A percentile compares a stretch with the other conserved stretches of the same genome.
These are phyloP conservation scores for Brasenia schreberi DNA, from an alignment of 164 flowering plant species.

Conservation along the genomic window DNA sequence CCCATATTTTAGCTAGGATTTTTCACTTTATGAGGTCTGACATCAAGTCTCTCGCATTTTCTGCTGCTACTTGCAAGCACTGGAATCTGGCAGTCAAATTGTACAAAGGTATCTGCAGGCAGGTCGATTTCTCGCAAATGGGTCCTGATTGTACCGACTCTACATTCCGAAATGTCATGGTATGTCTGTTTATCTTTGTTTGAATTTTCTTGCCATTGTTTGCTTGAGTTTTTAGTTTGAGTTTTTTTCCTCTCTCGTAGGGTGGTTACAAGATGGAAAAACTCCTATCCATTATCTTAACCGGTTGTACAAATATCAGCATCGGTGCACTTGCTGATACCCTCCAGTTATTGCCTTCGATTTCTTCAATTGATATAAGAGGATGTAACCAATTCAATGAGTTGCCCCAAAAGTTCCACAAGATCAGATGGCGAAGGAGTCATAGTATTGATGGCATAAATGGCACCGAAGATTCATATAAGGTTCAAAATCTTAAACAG, in stretches of 20 bases:
- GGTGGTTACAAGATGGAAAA: slow-evolving; percentile 54
- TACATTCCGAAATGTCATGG: slow-evolving; percentile 46
- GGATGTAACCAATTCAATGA: slow-evolving; percentile 76
- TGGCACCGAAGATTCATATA: slow-evolving; percentile 29
- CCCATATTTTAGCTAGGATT: slow-evolving; percentile 56
- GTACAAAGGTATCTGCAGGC: slow-evolving; percentile 49
- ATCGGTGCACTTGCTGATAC: slow-evolving; percentile 51
- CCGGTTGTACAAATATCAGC: slow-evolving; percentile 65
- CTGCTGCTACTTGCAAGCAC: slow-evolving; percentile 71
- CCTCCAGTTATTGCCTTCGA: slow-evolving; percentile 42
- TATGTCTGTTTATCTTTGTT: slow-evolving; percentile 15
- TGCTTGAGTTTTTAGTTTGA: not conserved
- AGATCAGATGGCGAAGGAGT: slow-evolving; percentile 53
- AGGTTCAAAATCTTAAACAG: slow-evolving; percentile 49
- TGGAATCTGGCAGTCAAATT: slow-evolving; percentile 64
- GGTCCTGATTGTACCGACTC: slow-evolving; percentile 64
- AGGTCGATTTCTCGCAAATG: slow-evolving; percentile 55
- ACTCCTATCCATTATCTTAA: slow-evolving; percentile 45
- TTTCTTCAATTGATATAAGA: slow-evolving; percentile 59
- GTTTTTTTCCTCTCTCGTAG: slow-evolving; percentile 32
- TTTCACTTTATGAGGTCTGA: slow-evolving; percentile 82
- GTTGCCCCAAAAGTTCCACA: slow-evolving; percentile 34
- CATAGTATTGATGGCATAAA: slow-evolving; percentile 8
- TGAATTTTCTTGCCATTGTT: not conserved
- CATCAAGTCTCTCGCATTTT: slow-evolving; percentile 57